Evolutionary conservation across 768 basidiomycete species (phyloP).

Genomic region (Leccinum subtestaceum): DNA sequence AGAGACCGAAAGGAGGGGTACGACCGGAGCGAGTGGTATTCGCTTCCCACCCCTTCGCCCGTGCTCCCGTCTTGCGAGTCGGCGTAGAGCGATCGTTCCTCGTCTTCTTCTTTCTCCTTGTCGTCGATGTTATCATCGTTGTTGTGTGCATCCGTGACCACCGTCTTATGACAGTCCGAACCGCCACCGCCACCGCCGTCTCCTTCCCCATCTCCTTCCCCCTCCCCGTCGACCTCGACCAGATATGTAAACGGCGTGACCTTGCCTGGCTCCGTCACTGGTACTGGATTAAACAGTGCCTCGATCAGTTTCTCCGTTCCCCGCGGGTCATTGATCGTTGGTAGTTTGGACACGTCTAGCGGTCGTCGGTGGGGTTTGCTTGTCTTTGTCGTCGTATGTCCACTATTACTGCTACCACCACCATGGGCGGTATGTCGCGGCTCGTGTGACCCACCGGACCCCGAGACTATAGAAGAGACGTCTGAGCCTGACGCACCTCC

Average conservation of each 20-base stretch:
- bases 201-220: constrained; percentile 15
- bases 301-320: constrained; percentile 76
- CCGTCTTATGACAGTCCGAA: background rate
- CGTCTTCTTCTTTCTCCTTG: constrained; percentile 7
- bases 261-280: constrained; percentile 32
- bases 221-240: constrained; percentile 26
- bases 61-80: constrained; percentile 17
- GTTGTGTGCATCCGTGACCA: background rate
- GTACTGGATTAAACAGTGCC: constrained; percentile 72
- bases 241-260: constrained; percentile 40
- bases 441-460: background rate
- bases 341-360: constrained; percentile 39
- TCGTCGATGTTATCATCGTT: background rate
- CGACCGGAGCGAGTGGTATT: constrained; percentile 31
- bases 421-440: background rate
- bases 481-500: constrained; percentile 14
- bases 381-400: constrained; percentile 9
- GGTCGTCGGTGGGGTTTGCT: constrained; percentile 25
- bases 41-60: constrained; percentile 17
- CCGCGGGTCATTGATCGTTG: constrained; percentile 53
- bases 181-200: constrained; percentile 12
- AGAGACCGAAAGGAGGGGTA: constrained; percentile 26
- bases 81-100: constrained; percentile 21
- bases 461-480: constrained; percentile 23
- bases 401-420: background rate